Base-by-base conservation (phyloP, 1,284 basidiomycete species). In the Porogramme epimiltina region DNA sequence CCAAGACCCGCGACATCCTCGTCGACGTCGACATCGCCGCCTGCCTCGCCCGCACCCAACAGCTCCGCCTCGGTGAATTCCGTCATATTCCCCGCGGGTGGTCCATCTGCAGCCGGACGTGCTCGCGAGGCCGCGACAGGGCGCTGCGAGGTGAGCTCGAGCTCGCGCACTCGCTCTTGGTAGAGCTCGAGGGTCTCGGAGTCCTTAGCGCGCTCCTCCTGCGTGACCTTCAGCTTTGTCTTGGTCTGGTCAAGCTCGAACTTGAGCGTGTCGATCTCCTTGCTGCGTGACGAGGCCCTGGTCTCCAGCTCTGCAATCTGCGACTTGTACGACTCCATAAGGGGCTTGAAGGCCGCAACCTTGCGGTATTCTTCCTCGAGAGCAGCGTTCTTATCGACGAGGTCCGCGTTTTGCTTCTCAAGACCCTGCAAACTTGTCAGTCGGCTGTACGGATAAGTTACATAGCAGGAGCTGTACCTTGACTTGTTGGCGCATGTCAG, bases 311-410 rank as follows among this genome's bases (percentile, higher is more conserved):
- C 86, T 15, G 84, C 76, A 43, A 98, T 90, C 63, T 96, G 93
- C 23, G 76, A 80, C 71, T 94, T 95, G 77, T 97, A 97, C 3
- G 90, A 91, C 60, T 98, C 95, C 82, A 95, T 89, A 39, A 96
- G 77, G 2, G 91, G 89, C 69, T 92, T 95, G 75, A 91, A 93
- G 1, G 87, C 84, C 0, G 88, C 82, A 11, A 95, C 86, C 64
- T 93, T 94, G 66, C 87, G 84, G 63, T 91, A 89, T 65, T 98
- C 93, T 58, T 94, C 92, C 69, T 98, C 95, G 5, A 98, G 74
- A 0, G 87, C 81, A 0, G 93, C 89, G 63, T 96, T 95, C 68
- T 88, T 90, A 73, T 98, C 92, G 25, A 98, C 87, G 11, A 98
- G 81, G 52, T 88, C 85, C 4, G 93, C 85, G 59, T 98, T 98